A percentile compares a stretch with the other conserved stretches of the same genome.
Evolutionary conservation across 306 rosid genomes (phyloP).

Genomic region (Cicer judaicum): DNA sequence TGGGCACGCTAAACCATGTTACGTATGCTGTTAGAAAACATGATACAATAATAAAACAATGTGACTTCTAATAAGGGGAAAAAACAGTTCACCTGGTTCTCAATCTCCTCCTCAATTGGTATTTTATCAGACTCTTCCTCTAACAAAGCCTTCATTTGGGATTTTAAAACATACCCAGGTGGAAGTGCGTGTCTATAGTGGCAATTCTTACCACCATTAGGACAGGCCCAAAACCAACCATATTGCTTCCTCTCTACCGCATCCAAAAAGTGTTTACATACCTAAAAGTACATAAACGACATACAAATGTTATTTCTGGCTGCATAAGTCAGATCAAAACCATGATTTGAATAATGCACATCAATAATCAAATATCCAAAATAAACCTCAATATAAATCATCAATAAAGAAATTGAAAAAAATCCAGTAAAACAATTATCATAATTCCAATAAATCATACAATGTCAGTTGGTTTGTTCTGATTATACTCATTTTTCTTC

Average conservation of each 20-base stretch:
- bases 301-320: not conserved
- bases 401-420: not conserved
- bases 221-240: slow-evolving; percentile 97
- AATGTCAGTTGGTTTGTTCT: slow-evolving; percentile 94
- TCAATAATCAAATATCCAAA: slow-evolving; percentile 14
- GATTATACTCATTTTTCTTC: slow-evolving; percentile 79
- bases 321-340: slow-evolving; percentile 5
- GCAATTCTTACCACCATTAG: slow-evolving; percentile 90
- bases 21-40: slow-evolving; percentile 39
- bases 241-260: slow-evolving; percentile 98
- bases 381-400: not conserved
- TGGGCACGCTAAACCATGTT: slow-evolving; percentile 70
- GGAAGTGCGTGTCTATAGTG: slow-evolving; percentile 99
- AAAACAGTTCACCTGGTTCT: slow-evolving; percentile 67
- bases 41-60: slow-evolving; percentile 15
- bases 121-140: slow-evolving; percentile 77
- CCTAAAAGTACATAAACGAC: slow-evolving; percentile 45
- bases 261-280: slow-evolving; percentile 66
- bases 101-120: slow-evolving; percentile 90
- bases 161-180: slow-evolving; percentile 88
- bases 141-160: slow-evolving; percentile 96
- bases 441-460: slow-evolving; percentile 55
- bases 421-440: slow-evolving; percentile 11
- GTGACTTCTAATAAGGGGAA: not conserved
- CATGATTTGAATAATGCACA: slow-evolving; percentile 30